Evolutionary conservation across 768 basidiomycete genomes (phyloP).

Genomic region (Hygrophoropsis aurantiaca): DNA sequence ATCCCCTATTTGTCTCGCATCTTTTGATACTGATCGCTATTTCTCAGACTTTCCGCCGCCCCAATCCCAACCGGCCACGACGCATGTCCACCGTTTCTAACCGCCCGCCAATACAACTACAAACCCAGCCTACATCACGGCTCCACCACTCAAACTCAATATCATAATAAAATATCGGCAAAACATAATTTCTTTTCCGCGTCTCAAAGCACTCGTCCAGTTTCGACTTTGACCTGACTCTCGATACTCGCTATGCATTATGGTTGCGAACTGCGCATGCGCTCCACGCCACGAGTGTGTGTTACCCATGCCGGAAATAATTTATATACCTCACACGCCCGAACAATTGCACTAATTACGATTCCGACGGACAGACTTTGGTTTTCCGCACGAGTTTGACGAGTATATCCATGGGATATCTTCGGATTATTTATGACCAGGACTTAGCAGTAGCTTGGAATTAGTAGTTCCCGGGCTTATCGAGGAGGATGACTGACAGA

Average conservation of each 20-base stretch:
- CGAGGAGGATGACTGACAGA: slow-evolving; percentile 19
- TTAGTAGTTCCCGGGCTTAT: not conserved
- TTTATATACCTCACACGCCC: slow-evolving; percentile 26
- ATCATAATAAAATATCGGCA: slow-evolving; percentile 20
- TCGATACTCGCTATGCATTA: slow-evolving; percentile 1
- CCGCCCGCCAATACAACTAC: slow-evolving; percentile 15
- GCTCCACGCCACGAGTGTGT: no score
- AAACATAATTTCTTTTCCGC: not conserved
- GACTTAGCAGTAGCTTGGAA: slow-evolving; percentile 9
- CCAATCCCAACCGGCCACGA: slow-evolving; percentile 26
- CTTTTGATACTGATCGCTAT: not conserved
- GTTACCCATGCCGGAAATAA: slow-evolving; percentile 16
- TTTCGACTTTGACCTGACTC: slow-evolving; percentile 15
- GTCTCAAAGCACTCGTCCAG: slow-evolving; percentile 8
- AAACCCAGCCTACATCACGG: slow-evolving; percentile 29
- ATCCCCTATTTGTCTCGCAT: slow-evolving; percentile 6
- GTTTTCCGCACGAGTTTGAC: slow-evolving; percentile 21
- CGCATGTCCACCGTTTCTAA: slow-evolving; percentile 17
- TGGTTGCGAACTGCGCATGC: slow-evolving; percentile 9
- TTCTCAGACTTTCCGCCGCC: slow-evolving; percentile 33
- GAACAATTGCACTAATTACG: slow-evolving; percentile 27
- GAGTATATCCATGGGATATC: slow-evolving; percentile 22
- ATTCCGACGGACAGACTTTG: slow-evolving; percentile 13
- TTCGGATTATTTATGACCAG: slow-evolving; percentile 22
- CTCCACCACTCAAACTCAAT: slow-evolving; percentile 33